Conservation (phyloP, 306 rosid genomes). For the Cajanus cajan region DNA sequence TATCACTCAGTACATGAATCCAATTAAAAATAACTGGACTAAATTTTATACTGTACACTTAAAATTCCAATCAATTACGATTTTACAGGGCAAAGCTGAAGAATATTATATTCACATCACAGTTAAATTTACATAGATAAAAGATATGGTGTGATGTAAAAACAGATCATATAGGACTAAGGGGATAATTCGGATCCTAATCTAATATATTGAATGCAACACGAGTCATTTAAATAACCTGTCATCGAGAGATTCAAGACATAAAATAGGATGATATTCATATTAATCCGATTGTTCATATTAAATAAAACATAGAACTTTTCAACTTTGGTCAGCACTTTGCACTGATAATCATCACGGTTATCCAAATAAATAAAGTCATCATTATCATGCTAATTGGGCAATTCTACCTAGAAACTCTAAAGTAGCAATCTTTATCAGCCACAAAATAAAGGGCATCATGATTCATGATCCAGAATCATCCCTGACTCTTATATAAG, state of each 20-base stretch:
- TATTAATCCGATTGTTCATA: not conserved
- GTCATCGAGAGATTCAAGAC: not conserved
- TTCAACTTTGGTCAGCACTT: not conserved
- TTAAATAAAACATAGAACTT: not conserved
- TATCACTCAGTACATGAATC: not conserved
- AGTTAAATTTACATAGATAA: not conserved
- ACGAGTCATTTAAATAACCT: not conserved
- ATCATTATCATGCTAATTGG: conserved; percentile 18
- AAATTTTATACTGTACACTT: not conserved
- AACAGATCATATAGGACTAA: not conserved
- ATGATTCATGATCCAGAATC: not conserved
- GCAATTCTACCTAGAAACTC: not conserved
- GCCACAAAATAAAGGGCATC: not conserved
- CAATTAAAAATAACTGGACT: not conserved
- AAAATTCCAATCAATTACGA: not conserved
- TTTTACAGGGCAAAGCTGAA: not conserved
- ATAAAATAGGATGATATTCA: not conserved
- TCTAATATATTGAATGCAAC: not conserved
- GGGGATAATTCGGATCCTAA: not conserved
- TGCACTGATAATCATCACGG: not conserved
- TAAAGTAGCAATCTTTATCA: not conserved
- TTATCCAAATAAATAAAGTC: not conserved
- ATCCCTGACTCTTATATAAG: not conserved
- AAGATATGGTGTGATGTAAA: not conserved
- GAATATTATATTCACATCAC: not conserved